phyloP scores from a whole-genome alignment of 1,139 yeast genomes.

The Suhomyces ambrosiae region DNA sequence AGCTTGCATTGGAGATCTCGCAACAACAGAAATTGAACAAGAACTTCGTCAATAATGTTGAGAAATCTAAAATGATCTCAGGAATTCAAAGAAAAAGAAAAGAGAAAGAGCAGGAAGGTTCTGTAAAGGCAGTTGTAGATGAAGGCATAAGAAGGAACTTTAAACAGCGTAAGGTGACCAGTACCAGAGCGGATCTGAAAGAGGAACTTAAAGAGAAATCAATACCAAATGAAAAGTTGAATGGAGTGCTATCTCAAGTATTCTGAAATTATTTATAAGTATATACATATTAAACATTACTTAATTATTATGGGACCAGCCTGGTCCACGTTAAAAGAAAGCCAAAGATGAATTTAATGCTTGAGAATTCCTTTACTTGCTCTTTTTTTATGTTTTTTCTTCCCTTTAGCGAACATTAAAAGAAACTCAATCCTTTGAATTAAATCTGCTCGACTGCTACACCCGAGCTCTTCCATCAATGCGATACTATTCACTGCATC shows the following conservation, averaged over 20 bases:
- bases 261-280: constrained; percentile 15
- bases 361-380: not conserved
- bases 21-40: constrained; percentile 88
- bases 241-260: constrained; percentile 45
- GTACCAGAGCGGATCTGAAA: constrained; percentile 66
- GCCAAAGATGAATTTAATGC: too few relatives aligned
- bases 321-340: too few relatives aligned
- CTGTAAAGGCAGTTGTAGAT: not conserved
- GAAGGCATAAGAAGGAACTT: constrained; percentile 53
- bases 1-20: constrained; percentile 81
- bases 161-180: constrained; percentile 63
- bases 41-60: constrained; percentile 80
- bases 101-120: constrained; percentile 25
- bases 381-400: not conserved
- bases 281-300: not conserved
- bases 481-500: constrained; percentile 18
- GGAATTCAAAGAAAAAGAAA: constrained; percentile 61
- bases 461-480: constrained; percentile 14
- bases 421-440: constrained; percentile 18
- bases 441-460: constrained; percentile 15
- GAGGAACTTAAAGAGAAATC: constrained; percentile 46
- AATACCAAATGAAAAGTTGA: constrained; percentile 47
- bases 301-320: too few relatives aligned
- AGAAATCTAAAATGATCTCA: constrained; percentile 77
- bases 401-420: constrained; percentile 10